Evolutionary conservation across 257 asterid species (phyloP), one percentile per base, ranked within the genome.

Genomic region (Paulownia fortunei): DNA sequence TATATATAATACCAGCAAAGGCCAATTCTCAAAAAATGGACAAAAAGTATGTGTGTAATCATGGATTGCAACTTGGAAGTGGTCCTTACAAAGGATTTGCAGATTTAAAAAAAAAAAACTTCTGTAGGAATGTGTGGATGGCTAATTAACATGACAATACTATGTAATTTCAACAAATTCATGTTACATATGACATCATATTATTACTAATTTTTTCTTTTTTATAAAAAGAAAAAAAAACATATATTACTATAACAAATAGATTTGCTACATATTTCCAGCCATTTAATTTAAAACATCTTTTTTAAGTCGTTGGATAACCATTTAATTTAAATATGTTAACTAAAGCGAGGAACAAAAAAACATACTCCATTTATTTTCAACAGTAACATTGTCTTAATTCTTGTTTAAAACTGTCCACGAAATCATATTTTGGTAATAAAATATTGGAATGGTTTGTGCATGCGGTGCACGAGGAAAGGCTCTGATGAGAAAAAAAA

Each of bases 391-490:
- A 27, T 27, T 27, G 2, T 27, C 42, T 13, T 3, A 60, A 3
- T 60, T 26, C 0, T 0, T 15, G 37, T 7, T 8, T 2, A 26
- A 60, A 60, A 19, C 3, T 21, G 30, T 1, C 11, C 5, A 18
- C 13, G 4, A 6, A 55, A 55, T 55, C 10, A 13, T 64, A 0
- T 9, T 32, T 37, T 37, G 16, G 5, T 6, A 69, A 27, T 69
- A 47, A 69, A 69, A 30, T 26, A 24, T 13, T 27, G 6, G 6
- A n/a, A 15, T 16, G 24, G 6, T 13, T n/a, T n/a, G 49, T 18
- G 76, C 76, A 70, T 52, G 76, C 64, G 76, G 26, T 8, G 5
- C 76, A 70, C 76, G 76, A 70, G 76, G 76, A 23, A 7, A 10
- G 3, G 30, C 0, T n/a, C 19, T 1, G 10, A 64, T 2, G 13